Percentiles rank a stretch among this genome's conserved stretches.
These are phyloP conservation scores for Saccharomyces hybrid DNA, from an alignment of 1,139 yeast genomes.

Conservation along the genomic window DNA sequence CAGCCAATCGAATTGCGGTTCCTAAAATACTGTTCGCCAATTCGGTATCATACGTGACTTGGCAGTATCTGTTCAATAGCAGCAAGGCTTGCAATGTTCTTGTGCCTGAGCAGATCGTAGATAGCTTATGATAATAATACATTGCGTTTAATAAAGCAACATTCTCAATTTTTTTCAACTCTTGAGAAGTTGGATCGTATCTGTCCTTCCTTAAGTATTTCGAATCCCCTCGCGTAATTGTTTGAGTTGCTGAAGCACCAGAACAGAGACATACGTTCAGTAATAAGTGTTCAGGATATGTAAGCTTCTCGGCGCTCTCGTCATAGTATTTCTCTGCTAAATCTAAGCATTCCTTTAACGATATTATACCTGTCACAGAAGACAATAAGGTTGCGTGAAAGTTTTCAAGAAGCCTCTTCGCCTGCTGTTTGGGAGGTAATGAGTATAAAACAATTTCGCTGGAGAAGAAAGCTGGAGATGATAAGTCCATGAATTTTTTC, in stretches of 20 bases:
- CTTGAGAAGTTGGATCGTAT: conserved; percentile 16
- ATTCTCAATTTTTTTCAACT: conserved; percentile 19
- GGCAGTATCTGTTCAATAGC: conserved; percentile 18
- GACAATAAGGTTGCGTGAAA: conserved; percentile 14
- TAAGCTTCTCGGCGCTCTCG: conserved; percentile 8
- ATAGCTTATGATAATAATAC: conserved; percentile 23
- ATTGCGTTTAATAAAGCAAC: conserved; percentile 20
- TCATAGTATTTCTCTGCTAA: conserved; percentile 18
- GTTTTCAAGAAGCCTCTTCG: conserved; percentile 18
- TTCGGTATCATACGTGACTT: conserved; percentile 17
- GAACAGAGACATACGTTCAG: conserved; percentile 20
- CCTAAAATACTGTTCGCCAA: conserved; percentile 18
- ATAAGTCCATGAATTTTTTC: conserved; percentile 19
- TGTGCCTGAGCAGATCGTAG: conserved; percentile 19
- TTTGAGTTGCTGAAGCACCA: conserved; percentile 17
- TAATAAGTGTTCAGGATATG: conserved; percentile 23
- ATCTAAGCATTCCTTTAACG: conserved; percentile 13
- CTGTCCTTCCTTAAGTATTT: conserved; percentile 17
- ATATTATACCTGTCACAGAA: conserved; percentile 17
- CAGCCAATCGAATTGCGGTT: conserved; percentile 23
- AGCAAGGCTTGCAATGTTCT: conserved; percentile 22
- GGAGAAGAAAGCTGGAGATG: conserved; percentile 15
- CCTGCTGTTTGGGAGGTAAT: conserved; percentile 21
- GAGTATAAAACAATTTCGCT: conserved; percentile 12
- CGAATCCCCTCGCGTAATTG: conserved; percentile 10